Percentiles rank a stretch among this genome's conserved stretches.
phyloP scores from a whole-genome alignment of 108 stramenopile species.

The Pseudonitzschia delicatissima region DNA sequence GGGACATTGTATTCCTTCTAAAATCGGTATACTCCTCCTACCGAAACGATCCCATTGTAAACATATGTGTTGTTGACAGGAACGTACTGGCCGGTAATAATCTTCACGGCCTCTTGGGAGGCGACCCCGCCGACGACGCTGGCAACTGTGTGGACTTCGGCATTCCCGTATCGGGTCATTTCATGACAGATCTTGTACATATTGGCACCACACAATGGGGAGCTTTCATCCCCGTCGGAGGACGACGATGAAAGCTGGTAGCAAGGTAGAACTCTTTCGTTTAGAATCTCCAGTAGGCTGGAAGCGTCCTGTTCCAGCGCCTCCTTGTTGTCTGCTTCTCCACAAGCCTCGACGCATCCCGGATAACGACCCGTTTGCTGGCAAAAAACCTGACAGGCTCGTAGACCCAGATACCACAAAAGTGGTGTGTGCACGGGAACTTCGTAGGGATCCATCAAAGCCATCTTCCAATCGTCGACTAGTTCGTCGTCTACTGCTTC shows the following conservation, averaged over 20 bases:
- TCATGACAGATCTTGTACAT: slow-evolving; percentile 62
- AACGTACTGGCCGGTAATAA: slow-evolving; percentile 91
- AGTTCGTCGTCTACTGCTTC: slow-evolving; percentile 15
- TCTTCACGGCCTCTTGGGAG: slow-evolving; percentile 94
- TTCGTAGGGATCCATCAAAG: slow-evolving; percentile 65
- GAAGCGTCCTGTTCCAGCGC: slow-evolving; percentile 53
- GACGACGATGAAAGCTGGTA: slow-evolving; percentile 36
- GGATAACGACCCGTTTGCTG: slow-evolving; percentile 68
- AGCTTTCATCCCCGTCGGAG: background rate
- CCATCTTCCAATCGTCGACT: slow-evolving; percentile 49
- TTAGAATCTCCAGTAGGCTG: slow-evolving; percentile 43
- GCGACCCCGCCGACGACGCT: slow-evolving; percentile 91
- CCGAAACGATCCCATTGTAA: slow-evolving; percentile 93
- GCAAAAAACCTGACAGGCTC: slow-evolving; percentile 77
- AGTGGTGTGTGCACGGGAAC: slow-evolving; percentile 62
- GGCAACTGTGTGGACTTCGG: slow-evolving; percentile 87
- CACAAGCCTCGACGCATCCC: slow-evolving; percentile 19
- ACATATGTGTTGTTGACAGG: slow-evolving; percentile 89
- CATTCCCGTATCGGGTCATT: slow-evolving; percentile 81
- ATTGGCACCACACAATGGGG: background rate
- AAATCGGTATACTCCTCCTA: slow-evolving; percentile 77
- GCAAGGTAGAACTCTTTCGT: slow-evolving; percentile 29
- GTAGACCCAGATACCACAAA: slow-evolving; percentile 84
- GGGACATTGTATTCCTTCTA: slow-evolving; percentile 19
- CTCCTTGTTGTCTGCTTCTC: slow-evolving; percentile 32